These are phyloP conservation scores for Blumeria graminis DNA, from an alignment of 2,329 filamentous ascomycete genomes.

Conservation along the genomic window DNA sequence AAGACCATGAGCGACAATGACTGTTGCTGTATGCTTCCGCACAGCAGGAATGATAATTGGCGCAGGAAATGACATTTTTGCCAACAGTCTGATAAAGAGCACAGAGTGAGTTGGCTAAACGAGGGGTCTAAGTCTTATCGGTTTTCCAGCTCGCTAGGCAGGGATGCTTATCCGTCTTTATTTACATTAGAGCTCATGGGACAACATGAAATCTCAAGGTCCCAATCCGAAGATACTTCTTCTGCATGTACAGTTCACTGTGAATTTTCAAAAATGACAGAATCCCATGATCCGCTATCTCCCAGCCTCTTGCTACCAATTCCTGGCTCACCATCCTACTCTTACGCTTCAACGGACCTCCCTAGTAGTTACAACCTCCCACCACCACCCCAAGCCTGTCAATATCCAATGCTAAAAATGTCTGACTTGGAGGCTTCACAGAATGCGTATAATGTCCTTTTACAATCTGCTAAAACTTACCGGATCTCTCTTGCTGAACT, in stretches of 20 bases:
- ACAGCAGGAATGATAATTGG: constrained; percentile 53
- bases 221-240: not conserved
- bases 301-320: constrained; percentile 33
- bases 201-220: no score
- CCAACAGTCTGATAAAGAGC: no score
- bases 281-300: constrained; percentile 18
- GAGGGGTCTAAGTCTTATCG: no score
- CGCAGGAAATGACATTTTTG: constrained; percentile 10
- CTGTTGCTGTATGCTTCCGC: constrained; percentile 70
- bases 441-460: constrained; percentile 34
- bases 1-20: constrained; percentile 83
- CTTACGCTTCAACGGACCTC: constrained; percentile 35
- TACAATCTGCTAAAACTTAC: constrained; percentile 38
- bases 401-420: constrained; percentile 35
- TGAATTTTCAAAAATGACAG: not conserved
- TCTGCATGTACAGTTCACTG: not conserved
- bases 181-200: no score
- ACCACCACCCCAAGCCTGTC: constrained; percentile 32
- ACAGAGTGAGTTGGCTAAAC: no score
- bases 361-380: constrained; percentile 32
- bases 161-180: not conserved
- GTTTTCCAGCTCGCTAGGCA: no score
- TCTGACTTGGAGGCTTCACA: constrained; percentile 38
- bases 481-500: constrained; percentile 35
- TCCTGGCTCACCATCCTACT: constrained; percentile 38